Conservation (phyloP, 768 basidiomycete species). For the Leccinum variicolor region DNA sequence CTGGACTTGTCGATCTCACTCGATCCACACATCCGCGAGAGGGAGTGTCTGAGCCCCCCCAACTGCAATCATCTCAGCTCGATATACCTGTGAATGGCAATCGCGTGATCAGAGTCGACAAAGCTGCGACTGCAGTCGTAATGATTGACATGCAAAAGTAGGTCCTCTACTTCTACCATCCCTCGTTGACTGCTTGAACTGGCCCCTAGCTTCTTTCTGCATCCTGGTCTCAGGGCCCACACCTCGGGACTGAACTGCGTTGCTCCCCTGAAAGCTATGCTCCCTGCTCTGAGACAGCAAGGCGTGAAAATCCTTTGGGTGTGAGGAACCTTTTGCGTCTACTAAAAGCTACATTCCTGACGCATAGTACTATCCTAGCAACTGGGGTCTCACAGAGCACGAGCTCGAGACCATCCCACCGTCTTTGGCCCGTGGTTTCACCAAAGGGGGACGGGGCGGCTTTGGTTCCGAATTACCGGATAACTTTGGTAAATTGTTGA, state of each 20-base stretch:
- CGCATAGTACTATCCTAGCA: constrained; percentile 36
- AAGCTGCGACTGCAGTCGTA: constrained; percentile 50
- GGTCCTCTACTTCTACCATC: constrained; percentile 9
- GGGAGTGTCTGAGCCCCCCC: constrained; percentile 28
- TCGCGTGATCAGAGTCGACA: constrained; percentile 49
- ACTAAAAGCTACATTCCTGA: background rate
- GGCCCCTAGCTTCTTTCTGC: constrained; percentile 55
- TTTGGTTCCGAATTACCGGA: constrained; percentile 55
- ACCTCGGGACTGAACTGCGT: constrained; percentile 56
- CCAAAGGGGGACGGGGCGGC: constrained; percentile 44
- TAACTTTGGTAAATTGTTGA: constrained; percentile 51
- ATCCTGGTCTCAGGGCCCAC: constrained; percentile 55
- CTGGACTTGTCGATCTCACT: constrained; percentile 59
- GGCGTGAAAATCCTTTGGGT: constrained; percentile 64
- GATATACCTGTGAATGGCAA: constrained; percentile 55
- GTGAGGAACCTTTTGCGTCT: constrained; percentile 34
- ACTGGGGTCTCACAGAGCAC: constrained; percentile 68
- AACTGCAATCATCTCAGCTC: constrained; percentile 37
- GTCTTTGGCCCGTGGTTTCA: constrained; percentile 52
- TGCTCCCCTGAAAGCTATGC: constrained; percentile 46
- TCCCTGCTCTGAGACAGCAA: constrained; percentile 45
- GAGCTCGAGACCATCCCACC: constrained; percentile 63
- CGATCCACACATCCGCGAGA: constrained; percentile 40
- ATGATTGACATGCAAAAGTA: constrained; percentile 77
- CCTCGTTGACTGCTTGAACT: background rate